These are phyloP conservation scores for Neofusicoccum sp. DNA, from an alignment of 2,329 filamentous ascomycete species.

Conservation along the genomic window DNA sequence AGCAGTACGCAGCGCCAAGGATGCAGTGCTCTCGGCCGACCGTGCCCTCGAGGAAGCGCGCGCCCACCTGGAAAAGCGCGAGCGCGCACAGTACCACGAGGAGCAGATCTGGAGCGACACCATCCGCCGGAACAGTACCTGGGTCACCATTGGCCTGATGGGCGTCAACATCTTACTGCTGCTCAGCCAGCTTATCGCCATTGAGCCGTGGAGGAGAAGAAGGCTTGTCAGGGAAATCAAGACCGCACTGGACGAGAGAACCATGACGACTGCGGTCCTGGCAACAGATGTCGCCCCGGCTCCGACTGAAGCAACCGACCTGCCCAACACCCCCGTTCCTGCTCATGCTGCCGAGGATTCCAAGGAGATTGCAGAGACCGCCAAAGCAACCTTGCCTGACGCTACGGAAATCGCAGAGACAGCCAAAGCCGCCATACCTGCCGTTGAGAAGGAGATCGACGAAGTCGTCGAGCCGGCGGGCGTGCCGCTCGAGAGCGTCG, in stretches of 20 bases:
- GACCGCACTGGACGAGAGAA: constrained; percentile 32
- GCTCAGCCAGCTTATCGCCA: constrained; percentile 78
- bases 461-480: constrained; percentile 22
- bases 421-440: no score
- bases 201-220: constrained; percentile 86
- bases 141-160: constrained; percentile 98
- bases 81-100: constrained; percentile 91
- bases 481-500: constrained; percentile 14
- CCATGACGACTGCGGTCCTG: constrained; percentile 18
- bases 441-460: constrained; percentile 26
- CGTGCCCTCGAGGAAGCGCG: constrained; percentile 74
- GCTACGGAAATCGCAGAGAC: no score
- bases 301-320: neutral
- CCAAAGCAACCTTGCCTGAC: neutral
- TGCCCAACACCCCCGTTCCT: neutral
- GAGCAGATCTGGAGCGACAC: constrained; percentile 99
- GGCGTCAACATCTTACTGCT: constrained; percentile 91
- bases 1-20: constrained; percentile 69
- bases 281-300: neutral
- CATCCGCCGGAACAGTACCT: constrained; percentile 92
- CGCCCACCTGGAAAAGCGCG: constrained; percentile 73
- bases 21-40: constrained; percentile 72
- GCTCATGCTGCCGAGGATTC: neutral
- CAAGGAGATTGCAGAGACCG: neutral
- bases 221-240: constrained; percentile 75